Evolutionary conservation across 768 basidiomycete genomes (phyloP).

Genomic region (Dacryopinax primogenitus): DNA sequence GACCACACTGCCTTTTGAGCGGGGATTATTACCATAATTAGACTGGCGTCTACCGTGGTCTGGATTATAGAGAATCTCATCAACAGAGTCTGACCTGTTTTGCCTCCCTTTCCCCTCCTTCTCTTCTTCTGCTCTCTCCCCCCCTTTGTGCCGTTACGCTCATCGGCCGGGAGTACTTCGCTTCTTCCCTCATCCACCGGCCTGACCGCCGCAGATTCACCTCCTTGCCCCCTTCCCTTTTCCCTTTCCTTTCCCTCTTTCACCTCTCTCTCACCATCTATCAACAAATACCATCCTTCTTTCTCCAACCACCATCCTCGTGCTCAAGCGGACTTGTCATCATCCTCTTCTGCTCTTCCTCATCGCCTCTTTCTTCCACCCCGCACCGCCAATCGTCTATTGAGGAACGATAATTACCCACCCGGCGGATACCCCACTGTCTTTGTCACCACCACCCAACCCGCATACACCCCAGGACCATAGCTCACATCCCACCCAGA

Average conservation of each 20-base stretch:
- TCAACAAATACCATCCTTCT: neutral
- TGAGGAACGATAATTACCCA: neutral
- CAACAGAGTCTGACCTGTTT: too few relatives aligned
- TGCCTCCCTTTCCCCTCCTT: neutral
- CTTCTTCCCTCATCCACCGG: constrained; percentile 1
- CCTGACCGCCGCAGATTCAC: neutral
- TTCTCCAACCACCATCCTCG: too few relatives aligned
- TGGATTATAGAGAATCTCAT: too few relatives aligned
- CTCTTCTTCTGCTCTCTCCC: neutral
- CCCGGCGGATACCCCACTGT: neutral
- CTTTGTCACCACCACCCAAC: neutral
- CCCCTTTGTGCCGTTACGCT: neutral
- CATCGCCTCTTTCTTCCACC: neutral
- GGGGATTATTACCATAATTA: too few relatives aligned
- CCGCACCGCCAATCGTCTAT: neutral
- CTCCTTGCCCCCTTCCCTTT: neutral
- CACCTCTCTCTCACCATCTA: neutral
- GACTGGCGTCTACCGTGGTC: too few relatives aligned
- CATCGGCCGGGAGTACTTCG: neutral
- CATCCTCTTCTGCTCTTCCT: neutral
- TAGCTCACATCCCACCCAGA: neutral
- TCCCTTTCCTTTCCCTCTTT: neutral
- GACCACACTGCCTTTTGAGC: too few relatives aligned
- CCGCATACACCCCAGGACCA: neutral
- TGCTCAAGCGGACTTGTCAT: too few relatives aligned